These are phyloP conservation scores for Gardenia jasminoides DNA, from an alignment of 257 asterid genomes.

Conservation along the genomic window DNA sequence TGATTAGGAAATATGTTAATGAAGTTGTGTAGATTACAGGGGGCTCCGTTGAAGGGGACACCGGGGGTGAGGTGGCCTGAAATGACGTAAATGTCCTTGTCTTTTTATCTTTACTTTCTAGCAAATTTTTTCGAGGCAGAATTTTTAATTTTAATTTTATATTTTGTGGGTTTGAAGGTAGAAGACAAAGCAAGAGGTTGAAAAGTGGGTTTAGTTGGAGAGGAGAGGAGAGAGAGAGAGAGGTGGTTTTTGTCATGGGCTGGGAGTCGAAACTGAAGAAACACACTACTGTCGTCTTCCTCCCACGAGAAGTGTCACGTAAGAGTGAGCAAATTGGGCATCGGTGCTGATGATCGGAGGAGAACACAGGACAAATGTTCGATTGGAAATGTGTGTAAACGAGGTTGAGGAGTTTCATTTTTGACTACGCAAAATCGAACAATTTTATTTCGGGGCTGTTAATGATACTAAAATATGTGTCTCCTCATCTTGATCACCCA, in stretches of 20 bases:
- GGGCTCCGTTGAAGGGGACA: conserved; percentile 20
- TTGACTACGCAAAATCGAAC: not conserved
- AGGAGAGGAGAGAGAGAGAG: not conserved
- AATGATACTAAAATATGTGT: too few species aligned
- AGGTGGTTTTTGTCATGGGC: conserved; percentile 1
- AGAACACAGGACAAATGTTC: not conserved
- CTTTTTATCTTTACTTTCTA: not conserved
- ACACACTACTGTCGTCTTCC: not conserved
- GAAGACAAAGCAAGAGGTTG: conserved; percentile 15
- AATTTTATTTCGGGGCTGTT: not conserved
- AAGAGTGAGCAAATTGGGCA: not conserved
- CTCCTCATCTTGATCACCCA: too few species aligned
- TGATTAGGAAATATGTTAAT: conserved; percentile 12
- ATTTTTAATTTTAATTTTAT: not conserved
- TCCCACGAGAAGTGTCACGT: not conserved
- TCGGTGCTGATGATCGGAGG: not conserved
- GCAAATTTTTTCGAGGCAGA: not conserved
- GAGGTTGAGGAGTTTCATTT: not conserved
- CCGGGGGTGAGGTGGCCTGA: conserved; percentile 4
- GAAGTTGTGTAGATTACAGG: conserved; percentile 3
- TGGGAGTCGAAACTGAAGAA: not conserved
- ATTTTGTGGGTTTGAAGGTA: not conserved
- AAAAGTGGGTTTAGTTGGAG: conserved; percentile 4
- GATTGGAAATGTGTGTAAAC: not conserved
- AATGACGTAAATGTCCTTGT: conserved; percentile 25